phyloP scores from a whole-genome alignment of 129 eudicot genomes.

The Gnaphalium uliginosum region DNA sequence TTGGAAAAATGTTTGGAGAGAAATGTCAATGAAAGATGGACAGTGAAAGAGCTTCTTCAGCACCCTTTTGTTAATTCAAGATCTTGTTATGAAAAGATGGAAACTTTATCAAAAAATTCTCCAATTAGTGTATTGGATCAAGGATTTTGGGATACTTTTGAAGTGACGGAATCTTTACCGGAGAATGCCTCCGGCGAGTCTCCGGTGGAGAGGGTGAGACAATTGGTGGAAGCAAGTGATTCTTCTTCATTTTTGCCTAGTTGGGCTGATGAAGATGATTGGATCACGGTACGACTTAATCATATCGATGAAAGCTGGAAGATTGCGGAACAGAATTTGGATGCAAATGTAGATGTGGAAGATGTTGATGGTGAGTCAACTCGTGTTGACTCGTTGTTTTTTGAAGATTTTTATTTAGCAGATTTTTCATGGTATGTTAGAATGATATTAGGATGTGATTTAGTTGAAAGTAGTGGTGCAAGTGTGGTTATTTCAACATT shows the following conservation, averaged over 20 bases:
- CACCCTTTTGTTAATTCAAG: conserved; percentile 53
- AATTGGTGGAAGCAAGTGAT: conserved; percentile 36
- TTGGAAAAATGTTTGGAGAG: conserved; percentile 53
- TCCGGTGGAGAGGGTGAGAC: conserved; percentile 47
- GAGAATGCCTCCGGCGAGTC: conserved; percentile 24
- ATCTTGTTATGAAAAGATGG: conserved; percentile 20
- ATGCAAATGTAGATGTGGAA: neutral
- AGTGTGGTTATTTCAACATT: conserved; percentile 25
- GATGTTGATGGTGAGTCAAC: conserved; percentile 19
- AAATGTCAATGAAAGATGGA: conserved; percentile 55
- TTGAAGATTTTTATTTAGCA: conserved; percentile 17
- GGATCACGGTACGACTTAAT: conserved; percentile 64
- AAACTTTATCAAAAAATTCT: conserved; percentile 36
- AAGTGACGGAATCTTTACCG: conserved; percentile 31
- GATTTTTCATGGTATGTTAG: conserved; percentile 26
- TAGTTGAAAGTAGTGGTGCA: conserved; percentile 23
- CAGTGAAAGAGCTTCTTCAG: conserved; percentile 48
- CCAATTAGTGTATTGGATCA: conserved; percentile 71
- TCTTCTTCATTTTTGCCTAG: conserved; percentile 40
- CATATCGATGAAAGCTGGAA: conserved; percentile 26
- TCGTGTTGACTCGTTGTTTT: neutral
- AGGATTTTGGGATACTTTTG: conserved; percentile 63
- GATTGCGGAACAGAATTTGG: conserved; percentile 8
- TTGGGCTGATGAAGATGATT: conserved; percentile 61
- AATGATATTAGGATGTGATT: conserved; percentile 17